These are phyloP conservation scores for Neurospora tetrasperma DNA, from an alignment of 495 filamentous ascomycete species.

Conservation along the genomic window DNA sequence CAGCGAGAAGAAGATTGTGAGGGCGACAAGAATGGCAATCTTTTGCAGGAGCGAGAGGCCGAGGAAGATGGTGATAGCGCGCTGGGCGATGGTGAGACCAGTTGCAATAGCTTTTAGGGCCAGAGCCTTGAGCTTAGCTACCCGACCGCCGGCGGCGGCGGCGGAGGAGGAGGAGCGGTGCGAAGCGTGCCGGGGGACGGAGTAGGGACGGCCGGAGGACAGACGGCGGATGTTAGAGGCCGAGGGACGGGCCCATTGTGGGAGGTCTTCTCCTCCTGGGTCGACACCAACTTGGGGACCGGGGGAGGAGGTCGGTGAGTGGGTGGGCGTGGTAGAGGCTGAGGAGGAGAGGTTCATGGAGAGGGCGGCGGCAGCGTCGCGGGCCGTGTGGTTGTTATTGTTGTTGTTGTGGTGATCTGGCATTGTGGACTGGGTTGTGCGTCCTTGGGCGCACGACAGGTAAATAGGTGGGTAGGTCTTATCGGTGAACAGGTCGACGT, in stretches of 20 bases:
- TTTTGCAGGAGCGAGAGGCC: constrained; percentile 50
- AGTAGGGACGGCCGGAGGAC: constrained; percentile 6
- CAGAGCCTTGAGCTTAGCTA: constrained; percentile 2
- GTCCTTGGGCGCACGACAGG: not conserved
- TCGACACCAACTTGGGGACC: not conserved
- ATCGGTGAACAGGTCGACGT: not conserved
- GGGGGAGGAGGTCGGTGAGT: constrained; percentile 3
- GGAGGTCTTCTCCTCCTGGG: not conserved
- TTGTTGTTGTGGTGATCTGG: constrained; percentile 11
- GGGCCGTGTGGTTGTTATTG: not conserved
- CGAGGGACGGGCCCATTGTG: constrained; percentile 6
- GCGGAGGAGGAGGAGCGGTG: constrained; percentile 13
- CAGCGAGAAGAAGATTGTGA: constrained; percentile 39
- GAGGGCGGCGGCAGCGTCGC: constrained; percentile 17
- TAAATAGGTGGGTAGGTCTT: not conserved
- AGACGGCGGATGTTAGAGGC: constrained; percentile 4
- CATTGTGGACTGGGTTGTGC: constrained; percentile 9
- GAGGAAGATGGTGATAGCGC: constrained; percentile 21
- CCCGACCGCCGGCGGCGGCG: not conserved
- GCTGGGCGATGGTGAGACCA: constrained; percentile 9
- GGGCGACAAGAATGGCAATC: constrained; percentile 38
- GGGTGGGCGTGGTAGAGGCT: constrained; percentile 3
- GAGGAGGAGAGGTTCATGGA: constrained; percentile 12
- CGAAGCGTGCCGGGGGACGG: constrained; percentile 11
- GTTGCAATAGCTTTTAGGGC: constrained; percentile 11